Conservation (phyloP, 2,329 filamentous ascomycete species). For the Botryosphaeria dothidea region DNA sequence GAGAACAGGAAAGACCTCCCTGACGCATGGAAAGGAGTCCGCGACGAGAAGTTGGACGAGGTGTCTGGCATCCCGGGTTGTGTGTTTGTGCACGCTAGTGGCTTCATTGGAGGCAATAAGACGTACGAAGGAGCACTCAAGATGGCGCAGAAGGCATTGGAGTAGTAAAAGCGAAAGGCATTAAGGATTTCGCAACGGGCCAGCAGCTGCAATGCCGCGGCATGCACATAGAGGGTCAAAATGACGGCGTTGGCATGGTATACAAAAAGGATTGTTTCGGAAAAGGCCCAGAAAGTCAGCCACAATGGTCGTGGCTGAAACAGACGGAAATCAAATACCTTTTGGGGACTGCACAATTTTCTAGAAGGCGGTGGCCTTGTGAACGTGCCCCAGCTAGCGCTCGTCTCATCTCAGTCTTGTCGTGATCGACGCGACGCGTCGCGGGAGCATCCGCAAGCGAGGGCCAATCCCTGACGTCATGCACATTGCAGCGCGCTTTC, state of each 20-base stretch:
- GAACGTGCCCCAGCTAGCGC: conserved; percentile 3
- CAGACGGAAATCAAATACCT: neutral
- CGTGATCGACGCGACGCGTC: conserved; percentile 8
- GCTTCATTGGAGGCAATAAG: conserved; percentile 95
- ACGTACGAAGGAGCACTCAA: conserved; percentile 83
- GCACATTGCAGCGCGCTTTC: neutral
- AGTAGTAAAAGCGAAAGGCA: neutral
- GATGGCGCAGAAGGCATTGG: conserved; percentile 74
- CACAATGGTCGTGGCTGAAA: neutral
- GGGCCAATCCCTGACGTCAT: conserved; percentile 5
- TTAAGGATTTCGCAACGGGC: neutral
- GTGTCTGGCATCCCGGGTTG: conserved; percentile 70
- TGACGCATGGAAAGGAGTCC: conserved; percentile 86
- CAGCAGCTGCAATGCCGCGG: neutral
- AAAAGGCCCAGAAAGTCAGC: neutral
- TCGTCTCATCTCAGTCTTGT: neutral
- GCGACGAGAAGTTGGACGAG: conserved; percentile 80
- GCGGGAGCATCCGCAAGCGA: conserved; percentile 13
- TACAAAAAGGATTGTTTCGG: neutral
- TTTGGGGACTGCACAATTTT: neutral
- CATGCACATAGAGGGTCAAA: neutral
- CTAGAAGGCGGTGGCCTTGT: neutral
- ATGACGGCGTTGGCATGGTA: neutral
- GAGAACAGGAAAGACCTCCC: conserved; percentile 89
- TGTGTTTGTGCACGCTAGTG: conserved; percentile 90